Conservation (phyloP, 2,329 filamentous ascomycete species). For the Monosporascus cannonballus region DNA sequence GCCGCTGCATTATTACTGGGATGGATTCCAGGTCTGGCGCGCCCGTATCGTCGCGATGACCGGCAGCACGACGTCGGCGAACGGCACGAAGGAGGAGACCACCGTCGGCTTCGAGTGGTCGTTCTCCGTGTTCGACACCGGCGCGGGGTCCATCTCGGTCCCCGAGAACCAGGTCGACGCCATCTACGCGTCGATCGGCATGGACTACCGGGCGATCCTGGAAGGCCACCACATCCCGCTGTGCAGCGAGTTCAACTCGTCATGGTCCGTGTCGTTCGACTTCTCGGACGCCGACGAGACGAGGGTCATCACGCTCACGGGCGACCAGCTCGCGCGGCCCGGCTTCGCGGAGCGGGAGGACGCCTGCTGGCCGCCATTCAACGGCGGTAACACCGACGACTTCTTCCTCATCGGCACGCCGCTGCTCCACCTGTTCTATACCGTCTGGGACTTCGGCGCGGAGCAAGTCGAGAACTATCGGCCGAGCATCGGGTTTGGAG, state of each 20-base stretch:
- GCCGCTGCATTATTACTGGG: conserved; percentile 5
- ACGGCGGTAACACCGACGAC: conserved; percentile 13
- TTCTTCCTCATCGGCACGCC: conserved; percentile 25
- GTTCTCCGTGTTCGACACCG: conserved; percentile 27
- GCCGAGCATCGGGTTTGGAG: conserved; percentile 10
- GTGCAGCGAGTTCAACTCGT: conserved; percentile 30
- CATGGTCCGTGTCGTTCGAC: conserved; percentile 27
- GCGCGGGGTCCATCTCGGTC: conserved; percentile 21
- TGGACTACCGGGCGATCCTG: conserved; percentile 28
- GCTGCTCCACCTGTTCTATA: conserved; percentile 27
- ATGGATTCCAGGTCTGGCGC: conserved; percentile 27
- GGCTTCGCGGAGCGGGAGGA: conserved; percentile 28
- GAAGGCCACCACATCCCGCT: conserved; percentile 21
- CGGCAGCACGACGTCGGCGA: neutral
- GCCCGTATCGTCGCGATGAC: conserved; percentile 12
- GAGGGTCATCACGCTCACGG: conserved; percentile 21
- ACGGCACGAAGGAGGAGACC: conserved; percentile 1
- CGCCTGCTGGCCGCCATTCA: conserved; percentile 30
- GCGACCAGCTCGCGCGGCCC: conserved; percentile 24
- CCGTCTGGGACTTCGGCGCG: conserved; percentile 26
- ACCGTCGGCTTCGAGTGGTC: conserved; percentile 4
- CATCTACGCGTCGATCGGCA: conserved; percentile 28
- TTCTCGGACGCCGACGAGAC: conserved; percentile 14
- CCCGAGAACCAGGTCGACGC: conserved; percentile 16
- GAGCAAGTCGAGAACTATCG: conserved; percentile 6